Evolutionary conservation across 345 rosid genomes (phyloP), one percentile per base, ranked within the genome.

Genomic region (Boechera stricta): DNA sequence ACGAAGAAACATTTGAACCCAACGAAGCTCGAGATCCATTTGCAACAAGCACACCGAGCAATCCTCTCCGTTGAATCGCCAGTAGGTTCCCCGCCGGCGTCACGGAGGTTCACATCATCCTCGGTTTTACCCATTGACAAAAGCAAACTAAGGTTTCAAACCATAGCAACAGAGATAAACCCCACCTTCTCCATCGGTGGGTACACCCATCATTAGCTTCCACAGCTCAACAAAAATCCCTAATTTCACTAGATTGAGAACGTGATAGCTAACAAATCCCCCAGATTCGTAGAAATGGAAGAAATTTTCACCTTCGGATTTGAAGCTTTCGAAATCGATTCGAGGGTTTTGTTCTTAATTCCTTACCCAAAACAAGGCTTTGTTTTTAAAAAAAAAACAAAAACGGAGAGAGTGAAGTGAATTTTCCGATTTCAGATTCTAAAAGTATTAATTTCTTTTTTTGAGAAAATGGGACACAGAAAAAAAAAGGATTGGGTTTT

Each of bases 111-210:
- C 15, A 76, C 87, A 67, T 86, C 90, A 38, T 86, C 93, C 71
- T 90, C 96, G 57, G 73, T 72, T 85, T 92, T 92, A 60, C 98
- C 96, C 98, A 92, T 92, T 36, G 65, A 38, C 0, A 38, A 59
- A 82, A 57, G 74, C 29, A 51, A 74, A 57, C 67, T 71, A 69
- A 72, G 48, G 48, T 67, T 55, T 70, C 54, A 51, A 35, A 47
- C 47, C 82, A 74, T 70, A 35, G 47, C 66, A 55, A 55, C 35
- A 36, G 32, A 45, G 73, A 77, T 18, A 63, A 64, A 47, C 8
- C 63, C 44, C 55, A 72, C 74, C 74, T 31, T 73, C 78, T 5
- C 11, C 9, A 60, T 47, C 74, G 74, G 74, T 73, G 74, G 74
- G 78, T 73, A 73, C 74, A 79, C 77, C 82, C 78, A 67, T 73